Evolutionary conservation across 305 asterid species (phyloP).

Genomic region (Solanum aculeatissimum): DNA sequence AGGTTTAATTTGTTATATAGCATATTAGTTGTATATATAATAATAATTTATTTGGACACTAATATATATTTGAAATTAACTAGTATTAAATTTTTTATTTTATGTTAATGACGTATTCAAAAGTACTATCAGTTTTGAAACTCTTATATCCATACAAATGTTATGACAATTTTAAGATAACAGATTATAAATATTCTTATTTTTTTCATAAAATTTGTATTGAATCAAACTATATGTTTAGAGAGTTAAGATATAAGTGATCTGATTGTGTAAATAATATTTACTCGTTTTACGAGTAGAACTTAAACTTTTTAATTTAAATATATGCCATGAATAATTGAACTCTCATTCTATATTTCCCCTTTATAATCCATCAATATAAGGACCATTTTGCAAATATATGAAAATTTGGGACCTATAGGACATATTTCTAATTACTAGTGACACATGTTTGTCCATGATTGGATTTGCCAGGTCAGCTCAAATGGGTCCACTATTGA

Average conservation of each 20-base stretch:
- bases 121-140: not conserved
- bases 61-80: not conserved
- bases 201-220: not conserved
- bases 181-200: no score
- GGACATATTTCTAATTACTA: conserved; percentile 5
- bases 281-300: no score
- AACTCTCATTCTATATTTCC: conserved; percentile 33
- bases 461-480: conserved; percentile 38
- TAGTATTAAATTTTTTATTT: not conserved
- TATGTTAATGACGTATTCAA: not conserved
- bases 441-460: conserved; percentile 42
- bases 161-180: not conserved
- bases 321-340: conserved; percentile 30
- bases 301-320: no score
- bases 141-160: not conserved
- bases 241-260: not conserved
- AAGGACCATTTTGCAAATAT: conserved; percentile 13
- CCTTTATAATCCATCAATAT: conserved; percentile 42
- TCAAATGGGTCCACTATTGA: not conserved
- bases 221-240: not conserved
- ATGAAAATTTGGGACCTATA: conserved; percentile 22
- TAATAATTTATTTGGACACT: not conserved
- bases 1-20: not conserved
- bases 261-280: not conserved
- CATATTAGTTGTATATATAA: not conserved